A percentile compares a stretch with the other conserved stretches of the same genome.
Conservation (phyloP, 1,284 basidiomycete genomes). For the Malassezia restricta region DNA sequence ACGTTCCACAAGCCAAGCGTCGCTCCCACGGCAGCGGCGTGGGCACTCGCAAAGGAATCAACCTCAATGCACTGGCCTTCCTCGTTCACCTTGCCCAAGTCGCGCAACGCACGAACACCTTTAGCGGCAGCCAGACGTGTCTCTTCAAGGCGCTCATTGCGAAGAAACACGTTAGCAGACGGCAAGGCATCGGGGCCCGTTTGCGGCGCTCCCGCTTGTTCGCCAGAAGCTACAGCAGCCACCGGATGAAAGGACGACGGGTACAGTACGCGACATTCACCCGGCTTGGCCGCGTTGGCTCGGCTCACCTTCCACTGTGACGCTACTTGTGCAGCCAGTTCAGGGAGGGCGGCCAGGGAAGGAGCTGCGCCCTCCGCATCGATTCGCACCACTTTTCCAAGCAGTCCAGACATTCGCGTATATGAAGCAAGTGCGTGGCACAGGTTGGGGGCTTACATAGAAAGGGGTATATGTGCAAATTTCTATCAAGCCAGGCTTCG, state of each 20-base stretch:
- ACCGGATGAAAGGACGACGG: slow-evolving; percentile 24
- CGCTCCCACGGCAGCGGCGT: slow-evolving; percentile 39
- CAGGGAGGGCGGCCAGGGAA: slow-evolving; percentile 1
- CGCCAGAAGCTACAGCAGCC: slow-evolving; percentile 34
- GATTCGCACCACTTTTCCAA: slow-evolving; percentile 13
- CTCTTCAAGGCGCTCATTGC: slow-evolving; percentile 39
- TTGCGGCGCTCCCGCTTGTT: slow-evolving; percentile 31
- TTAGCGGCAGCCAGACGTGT: slow-evolving; percentile 39
- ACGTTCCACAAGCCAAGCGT: slow-evolving; percentile 35
- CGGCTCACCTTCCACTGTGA: slow-evolving; percentile 37
- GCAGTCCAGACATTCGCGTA: not conserved
- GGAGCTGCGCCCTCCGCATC: not conserved
- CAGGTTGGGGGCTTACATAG: not conserved
- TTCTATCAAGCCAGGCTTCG: not conserved
- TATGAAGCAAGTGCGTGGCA: not conserved
- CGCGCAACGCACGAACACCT: slow-evolving; percentile 36
- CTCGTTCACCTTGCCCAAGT: slow-evolving; percentile 26
- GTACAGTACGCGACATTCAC: slow-evolving; percentile 38
- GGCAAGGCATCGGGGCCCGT: slow-evolving; percentile 35
- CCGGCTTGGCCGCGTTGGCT: slow-evolving; percentile 28
- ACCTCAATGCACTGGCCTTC: slow-evolving; percentile 24
- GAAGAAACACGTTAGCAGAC: slow-evolving; percentile 26
- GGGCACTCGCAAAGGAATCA: slow-evolving; percentile 32
- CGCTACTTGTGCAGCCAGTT: slow-evolving; percentile 16
- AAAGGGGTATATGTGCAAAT: not conserved